A percentile compares a stretch with the other conserved stretches of the same genome.
Conservation (phyloP, 2,329 filamentous ascomycete genomes). For the Paraconiothyrium sp. region DNA sequence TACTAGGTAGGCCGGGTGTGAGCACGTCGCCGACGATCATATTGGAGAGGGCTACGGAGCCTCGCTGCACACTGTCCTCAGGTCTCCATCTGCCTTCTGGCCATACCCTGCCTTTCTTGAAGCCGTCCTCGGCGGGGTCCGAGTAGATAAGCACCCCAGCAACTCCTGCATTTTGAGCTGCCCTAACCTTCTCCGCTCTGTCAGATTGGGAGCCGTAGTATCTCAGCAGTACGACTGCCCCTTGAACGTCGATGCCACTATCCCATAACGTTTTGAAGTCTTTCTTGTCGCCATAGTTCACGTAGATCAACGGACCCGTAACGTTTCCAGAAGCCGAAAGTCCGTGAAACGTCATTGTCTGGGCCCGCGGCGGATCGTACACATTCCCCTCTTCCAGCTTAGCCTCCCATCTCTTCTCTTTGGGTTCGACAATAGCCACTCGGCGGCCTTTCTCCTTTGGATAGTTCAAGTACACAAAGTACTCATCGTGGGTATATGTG, state of each 20-base stretch:
- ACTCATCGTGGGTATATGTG: conserved; percentile 75
- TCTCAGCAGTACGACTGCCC: conserved; percentile 84
- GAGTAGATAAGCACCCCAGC: conserved; percentile 91
- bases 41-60: conserved; percentile 80
- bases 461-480: conserved; percentile 92
- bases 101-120: conserved; percentile 74
- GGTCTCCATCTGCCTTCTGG: conserved; percentile 85
- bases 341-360: conserved; percentile 86
- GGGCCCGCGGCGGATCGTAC: conserved; percentile 65
- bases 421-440: conserved; percentile 79
- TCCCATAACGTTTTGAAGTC: conserved; percentile 81
- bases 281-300: conserved; percentile 85
- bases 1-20: conserved; percentile 85
- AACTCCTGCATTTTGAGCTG: conserved; percentile 86
- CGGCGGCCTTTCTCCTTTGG: conserved; percentile 78
- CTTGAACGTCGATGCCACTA: conserved; percentile 76
- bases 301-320: conserved; percentile 86
- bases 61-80: conserved; percentile 82
- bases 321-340: conserved; percentile 88
- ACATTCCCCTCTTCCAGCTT: conserved; percentile 82
- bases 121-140: conserved; percentile 87
- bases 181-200: conserved; percentile 83
- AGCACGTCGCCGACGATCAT: conserved; percentile 91
- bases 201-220: conserved; percentile 80
- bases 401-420: conserved; percentile 78